phyloP scores from a whole-genome alignment of 306 rosid genomes.

The Castanea crenata region DNA sequence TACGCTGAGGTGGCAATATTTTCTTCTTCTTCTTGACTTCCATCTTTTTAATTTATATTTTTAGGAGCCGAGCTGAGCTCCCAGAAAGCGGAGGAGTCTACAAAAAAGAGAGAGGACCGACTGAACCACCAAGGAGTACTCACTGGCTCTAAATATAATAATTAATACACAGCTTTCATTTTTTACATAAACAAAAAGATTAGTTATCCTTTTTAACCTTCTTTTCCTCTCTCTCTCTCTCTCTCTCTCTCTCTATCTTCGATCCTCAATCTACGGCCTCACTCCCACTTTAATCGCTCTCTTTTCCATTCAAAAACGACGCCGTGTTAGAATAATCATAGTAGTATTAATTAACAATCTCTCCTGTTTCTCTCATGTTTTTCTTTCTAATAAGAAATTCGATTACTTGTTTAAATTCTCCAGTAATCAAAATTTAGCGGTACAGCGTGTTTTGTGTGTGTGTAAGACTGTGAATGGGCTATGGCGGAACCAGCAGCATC shows the following conservation, averaged over 20 bases:
- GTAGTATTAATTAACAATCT: background rate
- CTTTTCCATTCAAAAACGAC: slow-evolving; percentile 3
- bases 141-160: too few relatives aligned
- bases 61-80: too few relatives aligned
- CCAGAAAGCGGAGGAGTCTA: too few relatives aligned
- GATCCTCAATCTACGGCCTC: slow-evolving; percentile 17
- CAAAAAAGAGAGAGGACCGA: too few relatives aligned
- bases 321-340: slow-evolving; percentile 17
- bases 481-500: slow-evolving; percentile 59
- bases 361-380: too few relatives aligned
- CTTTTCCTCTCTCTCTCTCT: background rate
- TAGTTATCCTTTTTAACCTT: too few relatives aligned
- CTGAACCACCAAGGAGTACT: too few relatives aligned
- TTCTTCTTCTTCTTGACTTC: too few relatives aligned
- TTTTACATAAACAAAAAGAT: too few relatives aligned
- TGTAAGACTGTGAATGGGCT: background rate
- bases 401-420: background rate
- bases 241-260: background rate
- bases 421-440: background rate
- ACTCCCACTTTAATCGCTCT: background rate
- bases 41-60: too few relatives aligned
- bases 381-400: background rate
- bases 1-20: too few relatives aligned
- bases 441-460: background rate
- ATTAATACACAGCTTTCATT: too few relatives aligned